Conservation (phyloP, 495 filamentous ascomycete species). For the Aspergillus indologenus region DNA sequence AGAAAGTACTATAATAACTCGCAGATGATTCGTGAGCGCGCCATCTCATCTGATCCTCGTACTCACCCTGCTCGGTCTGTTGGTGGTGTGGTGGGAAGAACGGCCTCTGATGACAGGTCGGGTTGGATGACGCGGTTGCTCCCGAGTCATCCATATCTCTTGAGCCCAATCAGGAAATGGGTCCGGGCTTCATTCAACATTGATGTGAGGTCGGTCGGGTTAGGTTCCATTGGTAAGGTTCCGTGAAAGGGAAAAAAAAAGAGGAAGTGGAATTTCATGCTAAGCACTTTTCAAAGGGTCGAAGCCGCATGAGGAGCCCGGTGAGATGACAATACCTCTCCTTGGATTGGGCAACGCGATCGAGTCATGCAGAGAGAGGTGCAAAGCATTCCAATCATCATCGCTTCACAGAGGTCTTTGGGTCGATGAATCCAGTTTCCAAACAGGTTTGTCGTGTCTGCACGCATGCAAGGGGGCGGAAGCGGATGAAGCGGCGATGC, state of each 20-base stretch:
- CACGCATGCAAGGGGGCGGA: conserved; percentile 1
- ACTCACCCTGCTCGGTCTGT: not conserved
- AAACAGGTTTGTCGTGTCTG: not conserved
- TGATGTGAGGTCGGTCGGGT: not conserved
- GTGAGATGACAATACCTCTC: not conserved
- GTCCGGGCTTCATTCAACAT: not conserved
- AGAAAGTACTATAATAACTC: not conserved
- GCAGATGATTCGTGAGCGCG: not conserved
- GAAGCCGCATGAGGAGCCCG: not conserved
- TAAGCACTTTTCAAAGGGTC: not conserved
- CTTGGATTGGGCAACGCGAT: not conserved
- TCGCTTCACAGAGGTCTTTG: not conserved
- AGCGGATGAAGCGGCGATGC: not conserved
- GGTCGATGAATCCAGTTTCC: not conserved
- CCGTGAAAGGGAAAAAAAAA: not conserved
- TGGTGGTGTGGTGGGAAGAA: not conserved
- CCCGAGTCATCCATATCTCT: conserved; percentile 3
- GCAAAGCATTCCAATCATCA: not conserved
- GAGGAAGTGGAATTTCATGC: not conserved
- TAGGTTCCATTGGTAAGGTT: no score
- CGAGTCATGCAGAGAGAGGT: not conserved
- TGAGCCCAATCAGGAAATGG: conserved; percentile 1
- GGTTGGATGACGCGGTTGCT: conserved; percentile 2
- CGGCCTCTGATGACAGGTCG: not conserved
- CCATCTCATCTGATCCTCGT: not conserved